Evolutionary conservation across 2,329 filamentous ascomycete genomes (phyloP).

Genomic region (Stagonosporopsis tanaceti): DNA sequence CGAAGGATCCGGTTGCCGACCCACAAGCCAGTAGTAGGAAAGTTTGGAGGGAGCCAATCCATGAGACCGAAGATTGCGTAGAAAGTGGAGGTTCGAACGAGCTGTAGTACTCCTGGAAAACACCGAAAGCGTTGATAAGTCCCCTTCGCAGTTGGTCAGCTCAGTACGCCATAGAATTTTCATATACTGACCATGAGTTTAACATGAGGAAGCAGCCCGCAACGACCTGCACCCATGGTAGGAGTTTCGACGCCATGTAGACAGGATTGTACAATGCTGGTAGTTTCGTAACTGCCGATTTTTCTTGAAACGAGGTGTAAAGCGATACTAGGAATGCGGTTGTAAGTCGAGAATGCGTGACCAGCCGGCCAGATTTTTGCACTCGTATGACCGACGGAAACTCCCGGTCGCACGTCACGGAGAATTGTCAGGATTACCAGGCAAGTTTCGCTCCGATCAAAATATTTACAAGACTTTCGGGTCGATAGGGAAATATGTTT

Average conservation of each 20-base stretch:
- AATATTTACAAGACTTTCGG: conserved; percentile 6
- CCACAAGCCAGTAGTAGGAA: conserved; percentile 23
- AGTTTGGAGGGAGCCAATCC: conserved; percentile 54
- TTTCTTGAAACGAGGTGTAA: neutral
- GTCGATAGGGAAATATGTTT: neutral
- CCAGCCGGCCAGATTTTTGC: neutral
- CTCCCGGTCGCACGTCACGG: neutral
- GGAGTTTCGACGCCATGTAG: neutral
- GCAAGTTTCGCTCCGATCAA: neutral
- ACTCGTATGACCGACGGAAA: neutral
- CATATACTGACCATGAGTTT: conserved; percentile 22
- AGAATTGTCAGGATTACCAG: neutral
- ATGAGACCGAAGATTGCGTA: conserved; percentile 54
- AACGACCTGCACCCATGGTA: conserved; percentile 19
- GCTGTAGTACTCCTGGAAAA: conserved; percentile 41
- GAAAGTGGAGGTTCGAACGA: conserved; percentile 23
- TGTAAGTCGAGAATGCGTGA: too few relatives aligned
- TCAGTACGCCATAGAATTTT: neutral
- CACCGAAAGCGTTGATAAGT: conserved; percentile 33
- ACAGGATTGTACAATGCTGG: neutral
- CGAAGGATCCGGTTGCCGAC: conserved; percentile 23
- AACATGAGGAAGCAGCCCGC: conserved; percentile 25
- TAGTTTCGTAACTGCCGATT: neutral
- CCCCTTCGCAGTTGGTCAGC: conserved; percentile 14
- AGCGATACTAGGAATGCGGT: neutral